Evolutionary conservation across 108 stramenopile species (phyloP).

Genomic region (Conticribra weissflogii): DNA sequence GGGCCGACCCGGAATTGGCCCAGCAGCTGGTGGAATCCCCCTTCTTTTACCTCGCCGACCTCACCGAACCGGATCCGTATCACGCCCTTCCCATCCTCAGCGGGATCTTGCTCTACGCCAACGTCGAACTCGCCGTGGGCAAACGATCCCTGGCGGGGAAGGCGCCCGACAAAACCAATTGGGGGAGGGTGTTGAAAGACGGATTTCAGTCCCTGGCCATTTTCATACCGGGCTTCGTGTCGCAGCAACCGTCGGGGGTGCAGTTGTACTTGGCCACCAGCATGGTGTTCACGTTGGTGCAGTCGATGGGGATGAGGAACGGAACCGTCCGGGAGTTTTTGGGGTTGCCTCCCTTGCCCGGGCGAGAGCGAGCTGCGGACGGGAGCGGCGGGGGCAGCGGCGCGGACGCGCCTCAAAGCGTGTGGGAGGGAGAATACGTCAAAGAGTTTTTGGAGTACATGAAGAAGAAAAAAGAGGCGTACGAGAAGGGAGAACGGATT

Average conservation of each 20-base stretch:
- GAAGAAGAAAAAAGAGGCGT: slow-evolving; percentile 44
- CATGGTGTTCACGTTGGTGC: slow-evolving; percentile 79
- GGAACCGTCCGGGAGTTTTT: slow-evolving; percentile 56
- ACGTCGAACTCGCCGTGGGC: slow-evolving; percentile 85
- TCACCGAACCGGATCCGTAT: slow-evolving; percentile 91
- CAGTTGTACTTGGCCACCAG: slow-evolving; percentile 82
- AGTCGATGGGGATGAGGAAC: slow-evolving; percentile 72
- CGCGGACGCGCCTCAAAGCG: slow-evolving; percentile 61
- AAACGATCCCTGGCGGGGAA: slow-evolving; percentile 67
- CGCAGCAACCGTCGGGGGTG: slow-evolving; percentile 76
- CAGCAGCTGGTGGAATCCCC: slow-evolving; percentile 70
- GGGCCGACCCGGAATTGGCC: slow-evolving; percentile 75
- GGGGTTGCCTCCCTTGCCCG: slow-evolving; percentile 65
- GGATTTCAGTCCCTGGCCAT: slow-evolving; percentile 78
- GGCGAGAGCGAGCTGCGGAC: too few species aligned
- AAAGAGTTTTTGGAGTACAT: slow-evolving; percentile 72
- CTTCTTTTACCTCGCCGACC: slow-evolving; percentile 77
- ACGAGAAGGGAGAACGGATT: slow-evolving; percentile 34
- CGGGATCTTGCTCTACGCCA: slow-evolving; percentile 72
- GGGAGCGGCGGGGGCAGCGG: too few species aligned
- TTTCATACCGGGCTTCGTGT: slow-evolving; percentile 89
- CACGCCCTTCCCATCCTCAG: slow-evolving; percentile 80
- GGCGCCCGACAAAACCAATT: slow-evolving; percentile 61
- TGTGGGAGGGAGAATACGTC: slow-evolving; percentile 58
- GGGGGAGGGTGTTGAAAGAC: slow-evolving; percentile 74